Evolutionary conservation across 805 yeast genomes (phyloP), one percentile per base, ranked within the genome.

Genomic region (Metschnikowia kofuensis): DNA sequence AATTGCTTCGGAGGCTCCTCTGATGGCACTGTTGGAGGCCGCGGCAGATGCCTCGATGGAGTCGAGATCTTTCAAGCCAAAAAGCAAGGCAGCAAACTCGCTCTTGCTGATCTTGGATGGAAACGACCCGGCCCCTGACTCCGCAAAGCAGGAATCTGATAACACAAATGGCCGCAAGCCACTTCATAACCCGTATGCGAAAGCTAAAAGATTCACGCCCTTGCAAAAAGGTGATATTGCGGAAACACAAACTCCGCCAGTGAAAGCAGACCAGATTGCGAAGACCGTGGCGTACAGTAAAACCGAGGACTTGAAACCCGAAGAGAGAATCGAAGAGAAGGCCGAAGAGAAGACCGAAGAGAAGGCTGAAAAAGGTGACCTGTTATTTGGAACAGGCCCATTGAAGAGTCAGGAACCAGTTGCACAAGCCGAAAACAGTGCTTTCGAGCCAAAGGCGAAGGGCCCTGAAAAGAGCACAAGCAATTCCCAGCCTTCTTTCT

Each of bases 21-120:
- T 43, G 31, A 15, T 44, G 35, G 38, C 38, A 9, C 38, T 44
- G 28, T 34, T 38, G 28, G 44, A 44, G 8, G 5, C 49, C 7
- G 30, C 48, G 5, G 41, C 52, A 4, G 37, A 31, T 21, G 16
- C 52, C 14, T 31, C 53, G 27, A 29, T 40, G 21, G 51, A 37
- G 21, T 6, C 50, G 21, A 14, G 45, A 2, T 26, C 47, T 11
- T 49, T 55, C 44, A 65, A 67, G 51, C 68, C 66, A 49, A 47
- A 74, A 45, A 76, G 80, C 52, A 70, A 68, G 34, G 74, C 83
- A 0, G 83, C 83, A 1, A 66, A 77, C 44, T 75, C 82, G 1
- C 62, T 79, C 42, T 59, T 78, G 38, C 75, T 81, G 4, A 66
- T 71, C 38, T 60, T 73, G 38, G 77, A 72, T 51, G 68, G 65